A percentile compares a stretch with the other conserved stretches of the same genome.
Conservation (phyloP, 306 rosid genomes). For the Glycyrrhiza uralensis region DNA sequence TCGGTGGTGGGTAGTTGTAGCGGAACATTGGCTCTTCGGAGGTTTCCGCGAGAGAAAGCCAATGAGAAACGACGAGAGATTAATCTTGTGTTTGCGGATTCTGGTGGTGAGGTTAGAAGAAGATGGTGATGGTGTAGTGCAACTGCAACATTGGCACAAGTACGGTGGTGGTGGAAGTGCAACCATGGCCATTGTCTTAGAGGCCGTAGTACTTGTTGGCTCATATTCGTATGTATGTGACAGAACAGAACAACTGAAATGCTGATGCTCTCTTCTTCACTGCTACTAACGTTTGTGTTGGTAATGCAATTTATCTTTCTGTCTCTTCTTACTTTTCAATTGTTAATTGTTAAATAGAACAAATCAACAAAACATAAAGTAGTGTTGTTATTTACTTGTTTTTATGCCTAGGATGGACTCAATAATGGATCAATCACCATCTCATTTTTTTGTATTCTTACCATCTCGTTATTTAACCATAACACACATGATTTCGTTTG, state of each 20-base stretch:
- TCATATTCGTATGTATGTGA: too few relatives aligned
- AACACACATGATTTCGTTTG: too few relatives aligned
- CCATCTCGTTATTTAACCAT: too few relatives aligned
- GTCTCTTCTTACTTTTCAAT: too few relatives aligned
- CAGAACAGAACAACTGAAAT: neutral
- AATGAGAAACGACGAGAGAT: constrained; percentile 21
- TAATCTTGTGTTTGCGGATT: neutral
- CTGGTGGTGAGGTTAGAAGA: constrained; percentile 19
- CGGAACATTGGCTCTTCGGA: constrained; percentile 37
- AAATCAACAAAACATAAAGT: too few relatives aligned
- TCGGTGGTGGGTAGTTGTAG: constrained; percentile 6
- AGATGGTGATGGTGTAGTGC: constrained; percentile 8
- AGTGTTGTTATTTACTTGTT: too few relatives aligned
- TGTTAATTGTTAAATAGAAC: too few relatives aligned
- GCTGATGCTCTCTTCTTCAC: neutral
- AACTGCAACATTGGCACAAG: neutral
- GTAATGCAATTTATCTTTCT: too few relatives aligned
- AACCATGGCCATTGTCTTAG: constrained; percentile 57
- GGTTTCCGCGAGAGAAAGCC: constrained; percentile 40
- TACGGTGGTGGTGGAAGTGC: constrained; percentile 18
- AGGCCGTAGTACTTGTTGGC: constrained; percentile 46
- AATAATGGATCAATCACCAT: too few relatives aligned
- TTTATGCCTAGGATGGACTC: too few relatives aligned
- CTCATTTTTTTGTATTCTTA: too few relatives aligned
- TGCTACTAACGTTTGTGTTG: too few relatives aligned